Evolutionary conservation across 805 yeast genomes (phyloP), one percentile per base, ranked within the genome.

Genomic region (Hanseniaspora lachancei): DNA sequence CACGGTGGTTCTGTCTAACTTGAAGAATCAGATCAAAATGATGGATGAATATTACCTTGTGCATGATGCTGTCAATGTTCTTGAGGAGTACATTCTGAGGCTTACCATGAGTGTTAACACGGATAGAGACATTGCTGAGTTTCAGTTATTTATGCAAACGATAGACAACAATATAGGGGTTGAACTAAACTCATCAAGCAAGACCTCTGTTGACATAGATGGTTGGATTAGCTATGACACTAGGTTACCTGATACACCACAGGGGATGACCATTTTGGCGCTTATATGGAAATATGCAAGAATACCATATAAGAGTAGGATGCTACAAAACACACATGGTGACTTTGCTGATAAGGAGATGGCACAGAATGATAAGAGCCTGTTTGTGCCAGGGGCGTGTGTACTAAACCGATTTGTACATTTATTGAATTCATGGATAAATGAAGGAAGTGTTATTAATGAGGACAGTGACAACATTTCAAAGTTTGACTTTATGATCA

Each of bases 141-240:
- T 53, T 29, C 49, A 43, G 21, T 21, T 53, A 39, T 53, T 53
- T 32, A 53, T 53, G 56, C 48, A 53, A 46, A 53, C 56, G 2
- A 38, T 53, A 16, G 48, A 46, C 13, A 42, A 53, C 20, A 53
- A 53, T 18, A 38, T 46, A 34, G 49, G 39, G 20, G 10, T 46
- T 9, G 49, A 46, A 2, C 9, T 44, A 16, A 27, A 10, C 16
- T 21, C 29, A n/a, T 20, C 38, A 1, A 46, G 9, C 18, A 46
- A 46, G 16, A 46, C 10, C 39, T 12, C 32, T 32, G 35, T 46
- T 15, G 55, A 51, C 10, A 43, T 35, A 21, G 56, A 53, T 32
- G 56, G 48, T 2, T 53, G 50, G 50, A 53, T 53, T 4, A 53
- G 56, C 15, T 53, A 53, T 46, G 56, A 53, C 32, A 53, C 56